Base-by-base conservation (phyloP, 2,329 filamentous ascomycete genomes). In the Ophiosphaerella herpotricha region DNA sequence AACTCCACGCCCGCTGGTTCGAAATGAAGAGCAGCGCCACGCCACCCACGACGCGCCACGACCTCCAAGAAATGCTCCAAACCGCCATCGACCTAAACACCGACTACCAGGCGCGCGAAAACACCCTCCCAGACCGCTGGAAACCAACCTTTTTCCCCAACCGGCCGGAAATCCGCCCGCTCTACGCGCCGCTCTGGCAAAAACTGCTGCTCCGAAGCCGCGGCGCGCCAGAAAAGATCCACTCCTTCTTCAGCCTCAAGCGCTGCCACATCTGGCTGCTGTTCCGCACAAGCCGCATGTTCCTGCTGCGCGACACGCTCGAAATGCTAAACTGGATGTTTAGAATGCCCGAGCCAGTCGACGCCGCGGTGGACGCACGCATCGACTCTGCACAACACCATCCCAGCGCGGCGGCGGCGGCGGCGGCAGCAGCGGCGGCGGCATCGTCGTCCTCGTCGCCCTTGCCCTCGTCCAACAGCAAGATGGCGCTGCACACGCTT, bases 291-390 rank as follows among this genome's bases (percentile, higher is more conserved):
- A 61, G 48, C 31, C 56, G 64, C 12, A 54, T 68, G 7, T 64
- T 68, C 31, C 43, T 70, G 3, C 50, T 67, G 2, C 63, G 67
- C 14, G 68, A 68, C 21, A 34, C 61, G 7, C 48, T 70, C 1
- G 68, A 70, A 43, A 63, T 71, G 1, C 44, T 70, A 9, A 69
- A 68, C 23, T 69, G 64, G 64, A 66, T 68, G 60, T 57, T 66
- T 16, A 52, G 54, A 9, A 45, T 69, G 1, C 63, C 63, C 4
- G 61, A 61, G 18, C 44, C 50, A 21, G 38, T 5, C 3, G 18
- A 5, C 4, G 4, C 4, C 18, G 4, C 18, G 4, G 18, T 21
- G 18, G 1, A 21, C 4, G 1, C 18, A 21, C 18, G 18, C 18
- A 21, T 21, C 18, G 18, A 21, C 18, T 21, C 18, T 21, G 18